Percentiles rank a stretch among this genome's conserved stretches.
These are phyloP conservation scores for Flaveria ramosissima DNA, from an alignment of 129 eudicot species.

Conservation along the genomic window DNA sequence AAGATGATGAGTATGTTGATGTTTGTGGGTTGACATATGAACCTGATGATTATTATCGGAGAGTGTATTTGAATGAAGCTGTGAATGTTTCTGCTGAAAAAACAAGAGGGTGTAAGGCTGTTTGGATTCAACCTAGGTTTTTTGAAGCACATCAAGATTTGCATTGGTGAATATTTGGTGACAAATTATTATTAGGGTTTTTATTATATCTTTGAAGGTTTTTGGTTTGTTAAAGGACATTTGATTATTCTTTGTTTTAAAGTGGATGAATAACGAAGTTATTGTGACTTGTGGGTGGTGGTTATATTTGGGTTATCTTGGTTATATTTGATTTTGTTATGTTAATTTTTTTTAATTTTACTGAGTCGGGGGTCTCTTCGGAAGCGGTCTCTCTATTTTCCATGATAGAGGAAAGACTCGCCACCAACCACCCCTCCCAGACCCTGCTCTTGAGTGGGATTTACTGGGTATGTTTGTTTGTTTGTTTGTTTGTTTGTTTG, in stretches of 20 bases:
- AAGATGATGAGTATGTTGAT: slow-evolving; percentile 33
- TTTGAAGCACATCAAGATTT: slow-evolving; percentile 27
- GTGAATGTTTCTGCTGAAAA: not conserved
- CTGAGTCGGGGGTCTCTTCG: too few species aligned
- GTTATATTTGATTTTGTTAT: not conserved
- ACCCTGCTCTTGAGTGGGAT: too few species aligned
- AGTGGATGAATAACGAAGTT: not conserved
- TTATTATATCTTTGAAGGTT: not conserved
- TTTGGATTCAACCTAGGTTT: slow-evolving; percentile 42
- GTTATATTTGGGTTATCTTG: not conserved
- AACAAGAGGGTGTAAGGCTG: slow-evolving; percentile 1
- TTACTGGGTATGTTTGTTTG: too few species aligned
- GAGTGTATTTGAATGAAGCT: not conserved
- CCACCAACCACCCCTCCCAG: too few species aligned
- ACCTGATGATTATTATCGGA: not conserved
- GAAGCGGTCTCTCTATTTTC: too few species aligned
- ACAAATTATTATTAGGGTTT: not conserved
- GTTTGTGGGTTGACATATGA: slow-evolving; percentile 31
- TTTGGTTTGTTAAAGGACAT: not conserved
- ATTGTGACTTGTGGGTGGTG: not conserved
- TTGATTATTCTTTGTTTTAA: not conserved
- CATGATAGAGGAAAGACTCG: too few species aligned
- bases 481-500: too few species aligned
- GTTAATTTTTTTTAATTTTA: too few species aligned
- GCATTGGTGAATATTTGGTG: not conserved